These are phyloP conservation scores for Rhizopogon rudus DNA, from an alignment of 768 basidiomycete genomes.

Conservation along the genomic window DNA sequence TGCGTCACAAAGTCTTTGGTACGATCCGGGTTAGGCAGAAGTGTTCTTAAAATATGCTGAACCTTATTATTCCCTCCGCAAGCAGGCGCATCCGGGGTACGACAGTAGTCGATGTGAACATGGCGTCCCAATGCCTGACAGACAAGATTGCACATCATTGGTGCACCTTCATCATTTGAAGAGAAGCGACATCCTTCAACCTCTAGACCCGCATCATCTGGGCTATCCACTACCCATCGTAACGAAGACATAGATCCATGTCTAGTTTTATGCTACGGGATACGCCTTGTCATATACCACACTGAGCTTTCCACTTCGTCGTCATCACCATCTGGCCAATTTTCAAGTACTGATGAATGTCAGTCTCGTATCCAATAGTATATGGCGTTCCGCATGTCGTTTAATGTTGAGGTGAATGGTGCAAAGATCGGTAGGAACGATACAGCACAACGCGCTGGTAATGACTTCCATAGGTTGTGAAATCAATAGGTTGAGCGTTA, in stretches of 20 bases:
- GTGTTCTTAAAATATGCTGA: slow-evolving; percentile 37
- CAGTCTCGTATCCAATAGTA: too few species aligned
- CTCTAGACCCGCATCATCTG: slow-evolving; percentile 44
- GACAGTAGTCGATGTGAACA: slow-evolving; percentile 52
- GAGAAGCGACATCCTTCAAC: slow-evolving; percentile 53
- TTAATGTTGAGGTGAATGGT: too few species aligned
- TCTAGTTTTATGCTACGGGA: slow-evolving; percentile 52
- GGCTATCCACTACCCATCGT: slow-evolving; percentile 51
- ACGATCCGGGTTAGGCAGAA: slow-evolving; percentile 42
- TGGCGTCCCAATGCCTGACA: slow-evolving; percentile 55
- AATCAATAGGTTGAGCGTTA: too few species aligned
- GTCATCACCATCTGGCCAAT: too few species aligned
- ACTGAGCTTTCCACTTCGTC: too few species aligned
- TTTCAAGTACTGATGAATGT: too few species aligned
- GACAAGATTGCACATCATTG: slow-evolving; percentile 58
- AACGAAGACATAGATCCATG: slow-evolving; percentile 62
- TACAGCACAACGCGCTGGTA: too few species aligned
- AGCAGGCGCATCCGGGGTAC: slow-evolving; percentile 27
- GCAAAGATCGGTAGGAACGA: too few species aligned
- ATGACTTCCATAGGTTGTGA: too few species aligned
- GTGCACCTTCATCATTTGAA: slow-evolving; percentile 50
- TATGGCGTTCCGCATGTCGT: too few species aligned
- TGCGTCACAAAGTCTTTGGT: slow-evolving; percentile 55
- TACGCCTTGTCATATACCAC: too few species aligned
- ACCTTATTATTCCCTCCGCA: slow-evolving; percentile 39